phyloP scores from a whole-genome alignment of 1,139 yeast species.

The Nakaseomyces sp. region DNA sequence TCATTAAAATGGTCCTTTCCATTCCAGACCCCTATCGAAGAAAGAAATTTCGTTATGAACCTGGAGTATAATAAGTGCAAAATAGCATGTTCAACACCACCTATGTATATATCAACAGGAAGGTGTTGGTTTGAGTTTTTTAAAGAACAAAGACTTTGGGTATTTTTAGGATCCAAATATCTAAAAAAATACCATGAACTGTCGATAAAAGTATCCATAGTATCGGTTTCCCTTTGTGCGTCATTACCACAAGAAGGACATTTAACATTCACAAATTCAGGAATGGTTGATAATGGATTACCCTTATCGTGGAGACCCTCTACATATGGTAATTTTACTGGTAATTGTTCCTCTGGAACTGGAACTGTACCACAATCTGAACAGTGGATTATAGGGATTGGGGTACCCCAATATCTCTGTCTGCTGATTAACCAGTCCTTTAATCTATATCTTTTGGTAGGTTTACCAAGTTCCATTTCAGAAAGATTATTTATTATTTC shows the following conservation, averaged over 20 bases:
- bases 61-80: constrained; percentile 79
- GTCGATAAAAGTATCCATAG: constrained; percentile 98
- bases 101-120: constrained; percentile 87
- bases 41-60: constrained; percentile 72
- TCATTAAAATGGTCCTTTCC: constrained; percentile 52
- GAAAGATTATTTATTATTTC: constrained; percentile 40
- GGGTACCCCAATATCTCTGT: constrained; percentile 98
- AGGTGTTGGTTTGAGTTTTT: constrained; percentile 46
- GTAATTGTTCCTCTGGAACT: constrained; percentile 78
- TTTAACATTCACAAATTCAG: constrained; percentile 59
- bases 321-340: constrained; percentile 66
- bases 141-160: constrained; percentile 41
- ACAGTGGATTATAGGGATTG: constrained; percentile 91
- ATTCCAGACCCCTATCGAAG: constrained; percentile 52
- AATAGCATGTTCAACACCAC: constrained; percentile 96
- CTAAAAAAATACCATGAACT: constrained; percentile 95
- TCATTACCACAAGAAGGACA: constrained; percentile 76
- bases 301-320: constrained; percentile 47
- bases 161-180: constrained; percentile 65
- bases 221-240: constrained; percentile 88
- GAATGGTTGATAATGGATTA: constrained; percentile 60
- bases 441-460: constrained; percentile 50
- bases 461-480: constrained; percentile 36
- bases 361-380: constrained; percentile 77
- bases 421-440: constrained; percentile 93